Base-by-base conservation (phyloP, 2,329 filamentous ascomycete species). In the Neoascochyta sp. region DNA sequence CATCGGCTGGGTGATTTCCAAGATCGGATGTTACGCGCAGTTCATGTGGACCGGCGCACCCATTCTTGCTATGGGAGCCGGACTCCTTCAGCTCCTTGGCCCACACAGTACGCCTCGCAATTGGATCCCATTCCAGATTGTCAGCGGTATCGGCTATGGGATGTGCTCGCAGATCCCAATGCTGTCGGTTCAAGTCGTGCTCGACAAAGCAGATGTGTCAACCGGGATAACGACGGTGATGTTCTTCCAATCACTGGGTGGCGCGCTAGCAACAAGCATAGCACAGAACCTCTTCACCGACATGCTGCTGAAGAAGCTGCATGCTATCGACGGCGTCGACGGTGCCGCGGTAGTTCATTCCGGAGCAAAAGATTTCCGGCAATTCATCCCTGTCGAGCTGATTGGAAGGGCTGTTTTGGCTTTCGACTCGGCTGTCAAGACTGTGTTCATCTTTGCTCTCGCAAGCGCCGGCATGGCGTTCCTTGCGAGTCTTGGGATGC, bases 211-310 rank as follows among this genome's bases (percentile, higher is more conserved):
- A 2, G 69, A 72, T 41, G 49, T 70, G 8, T 54, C 69, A 12
- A 65, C 68, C 17, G 68, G 66, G 17, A 68, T 66, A 4, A 63
- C 67, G 9, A 57, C 67, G 28, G 63, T 69, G 43, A 68, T 71
- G 60, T 69, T 71, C 47, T 39, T 48, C 5, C 67, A 71, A 35
- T 67, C 63, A 1, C 58, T 71, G 5, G 68, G 68, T 21, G 68
- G 69, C 15, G 64, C 67, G 8, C 54, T 72, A 11, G 69, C 70
- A 52, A 64, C 70, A 37, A 65, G 63, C 7, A 66, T 70, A 10
- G 69, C 54, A 13, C 68, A 72, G 38, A 71, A 70, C 47, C 64
- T 71, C 34, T 70, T 70, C 55, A 66, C 63, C 23, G 71, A 71
- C 52, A 53, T 62, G 30, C 63, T 72, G 7, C 55, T 70, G 35